Evolutionary conservation across 2,329 filamentous ascomycete species (phyloP).

Genomic region (Graphiopsis chlorocephala): DNA sequence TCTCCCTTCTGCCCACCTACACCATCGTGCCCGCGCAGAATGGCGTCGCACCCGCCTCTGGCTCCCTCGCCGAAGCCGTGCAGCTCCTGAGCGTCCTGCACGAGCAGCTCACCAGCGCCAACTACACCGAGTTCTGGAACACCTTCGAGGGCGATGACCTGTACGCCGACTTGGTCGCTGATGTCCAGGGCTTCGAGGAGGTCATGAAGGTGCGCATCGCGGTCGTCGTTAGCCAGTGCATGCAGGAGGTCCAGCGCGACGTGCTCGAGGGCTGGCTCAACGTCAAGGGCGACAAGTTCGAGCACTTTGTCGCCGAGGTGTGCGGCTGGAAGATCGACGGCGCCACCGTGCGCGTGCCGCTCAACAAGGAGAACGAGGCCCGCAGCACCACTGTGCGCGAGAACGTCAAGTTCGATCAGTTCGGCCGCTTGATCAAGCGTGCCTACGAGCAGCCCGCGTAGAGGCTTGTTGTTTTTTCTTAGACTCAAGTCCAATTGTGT

Average conservation of each 20-base stretch:
- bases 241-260: conserved; percentile 63
- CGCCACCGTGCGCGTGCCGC: conserved; percentile 68
- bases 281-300: conserved; percentile 46
- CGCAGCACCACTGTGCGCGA: conserved; percentile 94
- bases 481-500: neutral
- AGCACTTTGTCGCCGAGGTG: conserved; percentile 49
- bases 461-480: neutral
- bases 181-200: conserved; percentile 94
- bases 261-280: conserved; percentile 52
- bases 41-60: conserved; percentile 51
- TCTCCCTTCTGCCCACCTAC: conserved; percentile 88
- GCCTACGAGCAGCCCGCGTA: conserved; percentile 78
- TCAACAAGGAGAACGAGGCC: conserved; percentile 96
- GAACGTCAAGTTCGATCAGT: conserved; percentile 89
- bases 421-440: conserved; percentile 73
- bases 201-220: conserved; percentile 87
- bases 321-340: conserved; percentile 82
- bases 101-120: conserved; percentile 81
- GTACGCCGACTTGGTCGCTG: conserved; percentile 91
- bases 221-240: conserved; percentile 80
- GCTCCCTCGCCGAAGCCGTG: conserved; percentile 80
- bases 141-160: conserved; percentile 91
- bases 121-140: conserved; percentile 91
- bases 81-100: conserved; percentile 82
- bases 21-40: conserved; percentile 60